phyloP scores from a whole-genome alignment of 2,329 filamentous ascomycete species.

The Bipolaris gigantea region DNA sequence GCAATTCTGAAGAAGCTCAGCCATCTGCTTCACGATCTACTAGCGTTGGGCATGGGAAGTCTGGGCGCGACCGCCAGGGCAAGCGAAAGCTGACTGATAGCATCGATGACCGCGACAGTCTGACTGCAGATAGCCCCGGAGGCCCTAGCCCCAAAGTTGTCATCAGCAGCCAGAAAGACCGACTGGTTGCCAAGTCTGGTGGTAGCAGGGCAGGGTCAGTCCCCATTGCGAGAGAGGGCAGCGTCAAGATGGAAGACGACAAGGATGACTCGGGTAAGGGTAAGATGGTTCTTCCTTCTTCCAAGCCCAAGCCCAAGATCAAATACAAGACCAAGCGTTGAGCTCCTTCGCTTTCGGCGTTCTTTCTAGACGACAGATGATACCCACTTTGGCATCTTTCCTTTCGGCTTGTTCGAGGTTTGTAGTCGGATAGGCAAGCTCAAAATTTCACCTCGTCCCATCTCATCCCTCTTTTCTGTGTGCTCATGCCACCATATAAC shows the following conservation, averaged over 20 bases:
- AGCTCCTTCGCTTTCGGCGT: constrained; percentile 13
- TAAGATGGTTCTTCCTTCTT: constrained; percentile 42
- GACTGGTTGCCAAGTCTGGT: constrained; percentile 47
- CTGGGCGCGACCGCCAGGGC: constrained; percentile 41
- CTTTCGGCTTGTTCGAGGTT: constrained; percentile 22
- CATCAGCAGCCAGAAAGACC: constrained; percentile 35
- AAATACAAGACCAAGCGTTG: constrained; percentile 22
- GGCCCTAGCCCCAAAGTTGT: constrained; percentile 42
- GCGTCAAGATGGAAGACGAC: constrained; percentile 56
- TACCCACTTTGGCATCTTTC: constrained; percentile 22
- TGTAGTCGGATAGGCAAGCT: constrained; percentile 23
- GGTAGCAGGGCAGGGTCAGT: constrained; percentile 49
- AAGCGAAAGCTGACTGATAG: constrained; percentile 44
- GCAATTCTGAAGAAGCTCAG: constrained; percentile 49
- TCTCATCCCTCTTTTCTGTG: constrained; percentile 16
- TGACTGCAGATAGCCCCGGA: constrained; percentile 44
- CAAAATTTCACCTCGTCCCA: constrained; percentile 17
- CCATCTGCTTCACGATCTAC: constrained; percentile 41
- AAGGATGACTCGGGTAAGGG: constrained; percentile 50
- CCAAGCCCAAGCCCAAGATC: constrained; percentile 19
- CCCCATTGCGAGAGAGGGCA: constrained; percentile 51
- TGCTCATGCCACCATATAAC: constrained; percentile 12
- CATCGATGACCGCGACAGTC: constrained; percentile 44
- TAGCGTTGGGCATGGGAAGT: constrained; percentile 39
- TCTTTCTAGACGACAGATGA: constrained; percentile 21